Conservation (phyloP, 495 filamentous ascomycete species). For the Cercophora sp. region DNA sequence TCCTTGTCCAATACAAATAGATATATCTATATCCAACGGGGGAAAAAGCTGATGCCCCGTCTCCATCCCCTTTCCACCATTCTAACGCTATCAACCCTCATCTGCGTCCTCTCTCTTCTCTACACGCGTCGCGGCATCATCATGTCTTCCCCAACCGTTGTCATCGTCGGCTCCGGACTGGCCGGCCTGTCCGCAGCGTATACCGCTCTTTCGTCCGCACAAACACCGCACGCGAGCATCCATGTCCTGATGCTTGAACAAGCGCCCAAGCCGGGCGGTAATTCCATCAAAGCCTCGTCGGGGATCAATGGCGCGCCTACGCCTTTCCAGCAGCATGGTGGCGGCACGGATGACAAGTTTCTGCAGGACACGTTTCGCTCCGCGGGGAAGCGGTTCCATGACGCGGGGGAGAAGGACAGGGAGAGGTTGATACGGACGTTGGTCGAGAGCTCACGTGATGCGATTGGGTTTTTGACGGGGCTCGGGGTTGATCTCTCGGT, state of each 20-base stretch:
- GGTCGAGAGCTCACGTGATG: constrained; percentile 34
- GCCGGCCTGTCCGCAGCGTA: constrained; percentile 49
- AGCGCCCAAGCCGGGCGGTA: constrained; percentile 54
- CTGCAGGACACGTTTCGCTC: constrained; percentile 52
- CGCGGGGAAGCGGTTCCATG: constrained; percentile 30
- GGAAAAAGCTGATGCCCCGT: too few species aligned
- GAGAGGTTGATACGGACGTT: constrained; percentile 42
- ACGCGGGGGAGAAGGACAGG: constrained; percentile 20
- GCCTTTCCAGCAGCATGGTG: constrained; percentile 25
- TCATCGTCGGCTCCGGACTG: constrained; percentile 50
- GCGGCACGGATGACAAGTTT: constrained; percentile 38
- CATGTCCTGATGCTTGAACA: constrained; percentile 55
- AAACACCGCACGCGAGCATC: too few species aligned
- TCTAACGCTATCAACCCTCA: too few species aligned
- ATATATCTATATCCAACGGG: too few species aligned
- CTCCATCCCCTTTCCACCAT: too few species aligned
- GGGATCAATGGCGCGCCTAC: constrained; percentile 60
- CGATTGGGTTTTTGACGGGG: constrained; percentile 51
- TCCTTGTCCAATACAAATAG: too few species aligned
- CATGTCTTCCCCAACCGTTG: constrained; percentile 25
- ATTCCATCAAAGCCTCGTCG: constrained; percentile 59
- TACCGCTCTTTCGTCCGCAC: constrained; percentile 41
- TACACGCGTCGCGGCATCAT: constrained; percentile 2
- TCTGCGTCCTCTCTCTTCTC: background rate
- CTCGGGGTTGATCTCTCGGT: constrained; percentile 51